phyloP scores from a whole-genome alignment of 192 early-diverging fungal genomes.

The Lunasporangiospora selenospora region DNA sequence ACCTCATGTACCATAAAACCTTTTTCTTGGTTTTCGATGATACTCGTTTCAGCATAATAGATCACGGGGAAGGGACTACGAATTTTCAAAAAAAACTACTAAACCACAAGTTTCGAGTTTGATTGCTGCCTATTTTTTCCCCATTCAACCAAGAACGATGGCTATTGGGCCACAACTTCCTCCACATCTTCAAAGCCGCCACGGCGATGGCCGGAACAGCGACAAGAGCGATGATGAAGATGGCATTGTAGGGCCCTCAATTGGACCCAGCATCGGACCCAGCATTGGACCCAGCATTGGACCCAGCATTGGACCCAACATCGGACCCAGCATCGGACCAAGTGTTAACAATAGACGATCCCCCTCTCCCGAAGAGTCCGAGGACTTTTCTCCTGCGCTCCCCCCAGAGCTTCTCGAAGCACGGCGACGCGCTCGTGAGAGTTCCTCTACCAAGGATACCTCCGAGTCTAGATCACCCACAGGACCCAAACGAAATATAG shows the following conservation, averaged over 20 bases:
- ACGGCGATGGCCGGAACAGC: background rate
- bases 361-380: slow-evolving; percentile 5
- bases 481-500: slow-evolving; percentile 28
- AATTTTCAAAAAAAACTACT: no score
- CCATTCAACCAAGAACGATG: no score
- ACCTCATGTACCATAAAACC: no score
- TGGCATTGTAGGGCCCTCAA: background rate
- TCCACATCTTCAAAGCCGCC: slow-evolving; percentile 34
- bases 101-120: no score
- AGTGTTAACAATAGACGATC: slow-evolving; percentile 17
- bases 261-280: background rate
- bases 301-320: slow-evolving; percentile 19
- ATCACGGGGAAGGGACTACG: no score
- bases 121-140: no score
- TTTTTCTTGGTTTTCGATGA: no score
- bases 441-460: background rate
- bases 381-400: slow-evolving; percentile 46
- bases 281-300: slow-evolving; percentile 34
- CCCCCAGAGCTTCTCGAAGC: slow-evolving; percentile 41
- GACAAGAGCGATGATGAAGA: slow-evolving; percentile 15
- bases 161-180: slow-evolving; percentile 55
- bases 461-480: background rate
- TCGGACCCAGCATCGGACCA: slow-evolving; percentile 24
- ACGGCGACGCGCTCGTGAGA: slow-evolving; percentile 7
- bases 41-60: no score